phyloP scores from a whole-genome alignment of 23 red algal species.

The Chondrus crispus region DNA sequence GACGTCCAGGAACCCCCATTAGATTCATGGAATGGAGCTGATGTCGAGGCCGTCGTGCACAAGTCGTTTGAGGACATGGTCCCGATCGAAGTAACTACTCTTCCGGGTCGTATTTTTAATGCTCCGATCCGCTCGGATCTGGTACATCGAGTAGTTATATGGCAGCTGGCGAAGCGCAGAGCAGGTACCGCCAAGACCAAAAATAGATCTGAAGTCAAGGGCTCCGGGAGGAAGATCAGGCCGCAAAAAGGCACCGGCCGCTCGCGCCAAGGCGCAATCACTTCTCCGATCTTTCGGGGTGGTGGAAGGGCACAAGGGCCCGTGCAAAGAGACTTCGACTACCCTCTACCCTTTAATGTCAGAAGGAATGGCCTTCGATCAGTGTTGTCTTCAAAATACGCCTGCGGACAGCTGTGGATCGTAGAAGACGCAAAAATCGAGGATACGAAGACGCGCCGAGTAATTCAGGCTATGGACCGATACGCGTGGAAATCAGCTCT shows the following conservation, averaged over 20 bases:
- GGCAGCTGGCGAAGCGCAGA: constrained; percentile 80
- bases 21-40: constrained; percentile 66
- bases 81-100: constrained; percentile 29
- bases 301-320: constrained; percentile 80
- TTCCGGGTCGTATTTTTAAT: constrained; percentile 75
- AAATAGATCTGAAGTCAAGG: constrained; percentile 69
- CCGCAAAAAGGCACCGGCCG: constrained; percentile 94
- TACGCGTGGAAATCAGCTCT: constrained; percentile 57
- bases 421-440: constrained; percentile 32
- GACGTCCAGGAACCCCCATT: too few species aligned
- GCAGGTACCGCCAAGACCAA: constrained; percentile 83
- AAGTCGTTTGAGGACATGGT: constrained; percentile 59
- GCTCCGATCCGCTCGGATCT: constrained; percentile 89
- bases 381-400: constrained; percentile 60
- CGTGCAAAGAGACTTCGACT: constrained; percentile 56
- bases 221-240: constrained; percentile 78
- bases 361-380: constrained; percentile 70
- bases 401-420: constrained; percentile 78
- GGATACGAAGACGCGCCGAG: constrained; percentile 34
- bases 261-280: constrained; percentile 71
- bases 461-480: constrained; percentile 40
- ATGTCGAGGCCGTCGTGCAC: constrained; percentile 59
- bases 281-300: constrained; percentile 75
- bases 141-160: constrained; percentile 80
- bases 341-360: constrained; percentile 58